Percentiles rank a stretch among this genome's conserved stretches.
Evolutionary conservation across 1,284 basidiomycete species (phyloP).

Genomic region (Melampsora abietis-canadensis): DNA sequence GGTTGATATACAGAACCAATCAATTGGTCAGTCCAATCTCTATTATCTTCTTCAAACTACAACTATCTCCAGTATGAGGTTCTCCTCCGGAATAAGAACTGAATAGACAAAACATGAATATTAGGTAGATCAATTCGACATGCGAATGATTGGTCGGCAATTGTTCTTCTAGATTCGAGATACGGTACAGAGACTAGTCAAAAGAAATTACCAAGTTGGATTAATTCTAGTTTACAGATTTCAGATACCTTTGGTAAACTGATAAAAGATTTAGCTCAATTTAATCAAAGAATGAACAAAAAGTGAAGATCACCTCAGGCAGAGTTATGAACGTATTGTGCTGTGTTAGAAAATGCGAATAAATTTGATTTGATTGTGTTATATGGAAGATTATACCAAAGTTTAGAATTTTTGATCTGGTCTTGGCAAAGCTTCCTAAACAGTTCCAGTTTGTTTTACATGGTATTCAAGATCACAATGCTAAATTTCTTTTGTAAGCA

Average conservation of each 20-base stretch:
- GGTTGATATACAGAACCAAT: conserved; percentile 8
- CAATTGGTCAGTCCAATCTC: conserved; percentile 29
- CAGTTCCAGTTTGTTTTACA: too few relatives aligned
- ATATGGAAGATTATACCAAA: too few relatives aligned
- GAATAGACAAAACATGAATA: background rate
- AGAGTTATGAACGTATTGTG: too few relatives aligned
- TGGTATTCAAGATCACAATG: too few relatives aligned
- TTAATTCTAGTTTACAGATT: conserved; percentile 64
- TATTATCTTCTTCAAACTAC: conserved; percentile 19
- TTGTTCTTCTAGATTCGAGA: conserved; percentile 75
- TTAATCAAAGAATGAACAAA: conserved; percentile 48
- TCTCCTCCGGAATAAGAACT: background rate
- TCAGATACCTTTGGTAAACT: conserved; percentile 70
- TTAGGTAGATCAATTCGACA: conserved; percentile 85
- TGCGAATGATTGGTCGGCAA: conserved; percentile 72
- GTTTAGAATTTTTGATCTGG: too few relatives aligned
- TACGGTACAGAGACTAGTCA: conserved; percentile 68
- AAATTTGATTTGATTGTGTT: too few relatives aligned
- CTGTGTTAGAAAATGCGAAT: too few relatives aligned
- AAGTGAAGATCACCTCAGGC: conserved; percentile 10
- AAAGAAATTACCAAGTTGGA: conserved; percentile 81
- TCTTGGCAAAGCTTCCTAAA: too few relatives aligned
- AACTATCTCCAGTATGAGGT: too few relatives aligned
- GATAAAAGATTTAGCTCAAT: conserved; percentile 61
- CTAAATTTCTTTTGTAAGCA: too few relatives aligned